Conservation (phyloP, 2,329 filamentous ascomycete species). For the Colletotrichum somersetense region DNA sequence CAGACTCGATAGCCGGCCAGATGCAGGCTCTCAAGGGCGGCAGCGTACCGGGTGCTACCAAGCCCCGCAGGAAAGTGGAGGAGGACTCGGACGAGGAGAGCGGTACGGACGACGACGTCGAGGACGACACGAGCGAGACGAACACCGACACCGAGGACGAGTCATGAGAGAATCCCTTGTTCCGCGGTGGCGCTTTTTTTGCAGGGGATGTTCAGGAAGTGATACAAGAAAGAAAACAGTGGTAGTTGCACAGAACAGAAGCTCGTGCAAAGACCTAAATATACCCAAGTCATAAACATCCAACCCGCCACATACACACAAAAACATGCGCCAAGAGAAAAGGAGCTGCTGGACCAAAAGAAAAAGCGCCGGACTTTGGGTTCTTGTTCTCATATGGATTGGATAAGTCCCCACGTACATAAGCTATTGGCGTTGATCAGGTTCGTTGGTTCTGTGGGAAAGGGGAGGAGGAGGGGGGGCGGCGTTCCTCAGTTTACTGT, state of each 20-base stretch:
- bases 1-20: slow-evolving; percentile 90
- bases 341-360: background rate
- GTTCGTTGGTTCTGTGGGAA: background rate
- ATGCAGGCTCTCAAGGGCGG: slow-evolving; percentile 89
- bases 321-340: background rate
- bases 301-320: background rate
- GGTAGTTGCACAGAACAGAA: slow-evolving; percentile 16
- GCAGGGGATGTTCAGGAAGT: slow-evolving; percentile 3
- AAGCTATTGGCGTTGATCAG: slow-evolving; percentile 5
- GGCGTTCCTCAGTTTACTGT: background rate
- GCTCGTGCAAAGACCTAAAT: slow-evolving; percentile 30
- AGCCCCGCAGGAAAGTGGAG: slow-evolving; percentile 66
- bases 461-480: background rate
- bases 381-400: background rate
- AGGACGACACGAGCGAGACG: slow-evolving; percentile 76
- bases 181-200: background rate
- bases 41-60: slow-evolving; percentile 63
- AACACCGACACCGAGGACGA: slow-evolving; percentile 77
- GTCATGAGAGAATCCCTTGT: slow-evolving; percentile 51
- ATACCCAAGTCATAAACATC: slow-evolving; percentile 39
- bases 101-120: slow-evolving; percentile 81
- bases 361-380: background rate
- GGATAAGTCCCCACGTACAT: background rate
- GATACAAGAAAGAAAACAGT: slow-evolving; percentile 10
- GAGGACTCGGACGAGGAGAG: slow-evolving; percentile 84